Base-by-base conservation (phyloP, 768 basidiomycete genomes). In the Kwoniella pini region DNA sequence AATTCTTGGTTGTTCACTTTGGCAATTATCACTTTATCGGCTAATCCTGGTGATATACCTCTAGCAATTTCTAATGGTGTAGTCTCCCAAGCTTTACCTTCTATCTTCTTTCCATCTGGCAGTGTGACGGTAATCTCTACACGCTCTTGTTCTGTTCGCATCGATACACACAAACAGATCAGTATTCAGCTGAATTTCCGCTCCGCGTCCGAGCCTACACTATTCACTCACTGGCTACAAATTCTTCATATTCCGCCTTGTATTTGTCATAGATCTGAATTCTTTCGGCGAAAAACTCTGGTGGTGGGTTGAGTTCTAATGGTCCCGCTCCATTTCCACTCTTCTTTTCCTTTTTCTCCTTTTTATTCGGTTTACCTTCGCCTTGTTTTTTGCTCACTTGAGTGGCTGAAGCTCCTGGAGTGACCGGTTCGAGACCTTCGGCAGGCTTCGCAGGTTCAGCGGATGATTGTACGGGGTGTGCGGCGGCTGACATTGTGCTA, bases 41-140 rank as follows among this genome's bases (percentile, higher is more conserved):
- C 86, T 19, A 96, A 81, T 70, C 88, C 86, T 79, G 91, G 90
- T 15, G 89, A 88, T 48, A 99, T 82, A 69, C 86, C 86, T 76
- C 90, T 89, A 44, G 95, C 94, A 60, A 99, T 80, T 70, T 89
- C 86, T 85, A 97, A 84, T 1, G 96, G 96, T 57, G 85, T 88
- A 19, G 95, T 97, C 81, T 96, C 90, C 91, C 91, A 99, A 77
- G 90, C 88, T 61, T 82, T 91, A 19, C 85, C 95, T 62, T 88
- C 85, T 53, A 90, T 85, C 69, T 87, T 84, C 6, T 88, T 86
- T 15, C 94, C 92, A 81, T 97, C 90, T 4, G 86, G 88, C 64
- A 99, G 79, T 3, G 90, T 92, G 72, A 99, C 81, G 2, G 81
- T 82, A 69, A 98, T 95, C 46, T 88, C 86, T 65, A 89, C 85